phyloP scores from a whole-genome alignment of 2,329 filamentous ascomycete species.

The Zasmidium angulare region DNA sequence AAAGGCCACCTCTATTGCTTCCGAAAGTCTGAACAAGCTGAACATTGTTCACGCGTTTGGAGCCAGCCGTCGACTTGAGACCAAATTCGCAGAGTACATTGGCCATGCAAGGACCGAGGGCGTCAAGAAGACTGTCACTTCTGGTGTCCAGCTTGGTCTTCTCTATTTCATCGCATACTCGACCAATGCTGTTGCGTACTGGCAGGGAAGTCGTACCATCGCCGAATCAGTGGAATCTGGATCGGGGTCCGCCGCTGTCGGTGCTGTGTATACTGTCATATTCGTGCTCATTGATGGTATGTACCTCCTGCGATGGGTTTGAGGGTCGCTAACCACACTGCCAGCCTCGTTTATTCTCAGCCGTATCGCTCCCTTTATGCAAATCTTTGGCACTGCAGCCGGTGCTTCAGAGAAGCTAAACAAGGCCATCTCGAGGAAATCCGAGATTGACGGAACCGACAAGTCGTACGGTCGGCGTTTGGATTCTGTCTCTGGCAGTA shows the following conservation, averaged over 20 bases:
- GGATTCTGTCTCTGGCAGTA: conserved; percentile 10
- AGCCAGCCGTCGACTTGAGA: conserved; percentile 59
- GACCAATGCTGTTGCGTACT: conserved; percentile 67
- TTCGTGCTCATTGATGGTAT: conserved; percentile 54
- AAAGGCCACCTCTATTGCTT: conserved; percentile 62
- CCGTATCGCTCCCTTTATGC: conserved; percentile 49
- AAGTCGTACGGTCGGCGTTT: conserved; percentile 15
- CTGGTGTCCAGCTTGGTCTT: conserved; percentile 59
- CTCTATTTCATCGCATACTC: conserved; percentile 69
- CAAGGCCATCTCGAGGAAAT: conserved; percentile 55
- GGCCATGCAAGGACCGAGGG: conserved; percentile 52
- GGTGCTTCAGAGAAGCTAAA: conserved; percentile 60
- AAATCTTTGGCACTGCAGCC: conserved; percentile 50
- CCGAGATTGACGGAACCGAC: conserved; percentile 40
- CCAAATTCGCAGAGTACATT: conserved; percentile 57
- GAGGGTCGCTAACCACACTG: neutral
- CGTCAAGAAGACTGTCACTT: conserved; percentile 58
- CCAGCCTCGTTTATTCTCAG: conserved; percentile 46
- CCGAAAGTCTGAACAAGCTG: conserved; percentile 61
- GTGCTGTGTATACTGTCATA: conserved; percentile 56
- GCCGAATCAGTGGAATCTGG: conserved; percentile 40
- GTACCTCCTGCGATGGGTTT: neutral
- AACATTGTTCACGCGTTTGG: conserved; percentile 46
- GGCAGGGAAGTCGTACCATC: conserved; percentile 62
- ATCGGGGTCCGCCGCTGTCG: conserved; percentile 29